phyloP scores from a whole-genome alignment of 331 rosid genomes.

The Ulmus americana region DNA sequence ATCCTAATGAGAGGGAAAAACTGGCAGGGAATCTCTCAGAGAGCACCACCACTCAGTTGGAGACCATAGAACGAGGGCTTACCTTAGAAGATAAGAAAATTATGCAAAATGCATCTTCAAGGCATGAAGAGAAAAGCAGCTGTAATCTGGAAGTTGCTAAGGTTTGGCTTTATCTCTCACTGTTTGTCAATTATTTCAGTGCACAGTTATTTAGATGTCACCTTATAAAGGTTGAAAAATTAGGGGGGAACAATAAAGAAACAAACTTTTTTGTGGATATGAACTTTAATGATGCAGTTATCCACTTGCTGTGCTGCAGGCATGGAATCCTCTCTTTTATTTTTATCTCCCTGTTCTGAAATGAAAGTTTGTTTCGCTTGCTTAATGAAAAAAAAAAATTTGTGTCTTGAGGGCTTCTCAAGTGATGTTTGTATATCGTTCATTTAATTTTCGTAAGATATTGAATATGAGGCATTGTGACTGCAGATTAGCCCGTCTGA shows the following conservation, averaged over 20 bases:
- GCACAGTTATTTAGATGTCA: neutral
- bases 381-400: too few species aligned
- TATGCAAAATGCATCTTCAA: neutral
- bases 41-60: neutral
- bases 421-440: too few species aligned
- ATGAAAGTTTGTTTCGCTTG: too few species aligned
- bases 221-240: neutral
- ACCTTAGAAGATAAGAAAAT: slow-evolving; percentile 2
- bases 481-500: neutral
- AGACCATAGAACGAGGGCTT: slow-evolving; percentile 5
- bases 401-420: too few species aligned
- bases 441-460: too few species aligned
- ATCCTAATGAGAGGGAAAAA: slow-evolving; percentile 8
- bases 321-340: neutral
- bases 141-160: slow-evolving; percentile 6
- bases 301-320: neutral
- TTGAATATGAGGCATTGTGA: neutral
- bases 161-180: slow-evolving; percentile 9
- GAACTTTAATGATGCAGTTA: neutral
- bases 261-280: neutral
- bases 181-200: neutral
- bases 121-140: slow-evolving; percentile 9
- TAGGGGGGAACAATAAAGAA: too few species aligned
- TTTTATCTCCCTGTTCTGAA: too few species aligned
- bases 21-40: slow-evolving; percentile 2